phyloP scores from a whole-genome alignment of 2,329 filamentous ascomycete genomes.

The Pseudocercospora fijiensis region DNA sequence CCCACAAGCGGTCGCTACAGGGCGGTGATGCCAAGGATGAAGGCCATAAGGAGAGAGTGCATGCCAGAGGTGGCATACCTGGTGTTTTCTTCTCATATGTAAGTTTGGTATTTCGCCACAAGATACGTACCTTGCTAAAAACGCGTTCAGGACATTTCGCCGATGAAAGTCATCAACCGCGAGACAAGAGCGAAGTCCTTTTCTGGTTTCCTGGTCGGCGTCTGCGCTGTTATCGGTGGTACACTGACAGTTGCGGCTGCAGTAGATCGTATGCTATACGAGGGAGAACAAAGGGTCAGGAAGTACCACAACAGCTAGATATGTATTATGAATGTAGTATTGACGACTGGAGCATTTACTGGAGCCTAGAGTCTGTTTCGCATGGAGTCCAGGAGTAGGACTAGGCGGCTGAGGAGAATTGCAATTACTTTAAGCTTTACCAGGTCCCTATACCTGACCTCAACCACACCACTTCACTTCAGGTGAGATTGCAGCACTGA shows the following conservation, averaged over 20 bases:
- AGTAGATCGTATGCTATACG: slow-evolving; percentile 85
- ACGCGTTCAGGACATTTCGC: slow-evolving; percentile 71
- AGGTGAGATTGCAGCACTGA: neutral
- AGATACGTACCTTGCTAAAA: neutral
- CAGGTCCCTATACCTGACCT: neutral
- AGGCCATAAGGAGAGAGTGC: slow-evolving; percentile 87
- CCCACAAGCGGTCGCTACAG: slow-evolving; percentile 82
- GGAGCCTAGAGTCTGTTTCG: neutral
- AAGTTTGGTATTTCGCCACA: slow-evolving; percentile 47
- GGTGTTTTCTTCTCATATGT: slow-evolving; percentile 98
- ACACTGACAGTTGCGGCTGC: slow-evolving; percentile 95
- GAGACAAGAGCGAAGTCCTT: slow-evolving; percentile 88
- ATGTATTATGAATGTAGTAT: slow-evolving; percentile 8
- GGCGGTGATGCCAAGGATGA: slow-evolving; percentile 83
- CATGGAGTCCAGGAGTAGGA: neutral
- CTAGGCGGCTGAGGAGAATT: neutral
- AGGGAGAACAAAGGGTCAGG: slow-evolving; percentile 79
- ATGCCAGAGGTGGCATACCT: slow-evolving; percentile 87
- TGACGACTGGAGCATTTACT: neutral
- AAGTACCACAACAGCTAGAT: slow-evolving; percentile 69
- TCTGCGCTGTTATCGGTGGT: slow-evolving; percentile 92
- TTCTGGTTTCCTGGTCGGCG: slow-evolving; percentile 84
- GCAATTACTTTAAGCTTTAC: neutral
- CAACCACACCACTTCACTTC: neutral
- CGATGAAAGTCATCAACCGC: slow-evolving; percentile 99